These are phyloP conservation scores for Hymenoscyphus albidus DNA, from an alignment of 2,329 filamentous ascomycete species.

Conservation along the genomic window DNA sequence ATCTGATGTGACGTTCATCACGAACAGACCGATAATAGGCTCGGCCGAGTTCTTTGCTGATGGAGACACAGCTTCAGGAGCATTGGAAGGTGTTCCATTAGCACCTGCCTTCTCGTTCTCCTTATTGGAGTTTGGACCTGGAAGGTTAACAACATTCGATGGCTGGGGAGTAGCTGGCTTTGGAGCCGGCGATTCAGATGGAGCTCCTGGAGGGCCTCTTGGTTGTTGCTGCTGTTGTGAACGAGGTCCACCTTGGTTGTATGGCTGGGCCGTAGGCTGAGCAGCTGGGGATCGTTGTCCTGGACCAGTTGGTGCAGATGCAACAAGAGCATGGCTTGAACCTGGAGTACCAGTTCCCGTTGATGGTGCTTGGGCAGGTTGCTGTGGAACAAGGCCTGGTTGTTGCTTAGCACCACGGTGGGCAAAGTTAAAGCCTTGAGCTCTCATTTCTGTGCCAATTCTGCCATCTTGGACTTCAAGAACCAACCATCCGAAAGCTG, in stretches of 20 bases:
- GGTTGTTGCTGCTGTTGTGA: constrained; percentile 31
- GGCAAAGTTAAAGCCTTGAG: constrained; percentile 98
- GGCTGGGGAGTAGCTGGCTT: constrained; percentile 49
- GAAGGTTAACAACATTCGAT: constrained; percentile 34
- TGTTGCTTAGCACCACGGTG: constrained; percentile 84
- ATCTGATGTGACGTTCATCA: constrained; percentile 79
- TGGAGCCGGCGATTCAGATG: constrained; percentile 34
- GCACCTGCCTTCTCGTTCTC: constrained; percentile 54
- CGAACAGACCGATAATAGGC: constrained; percentile 75
- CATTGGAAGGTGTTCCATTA: constrained; percentile 50
- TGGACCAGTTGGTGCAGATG: constrained; percentile 33
- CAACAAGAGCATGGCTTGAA: constrained; percentile 34
- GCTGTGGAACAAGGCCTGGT: constrained; percentile 36
- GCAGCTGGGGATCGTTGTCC: constrained; percentile 29
- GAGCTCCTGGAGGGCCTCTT: constrained; percentile 28
- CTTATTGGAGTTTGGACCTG: constrained; percentile 44
- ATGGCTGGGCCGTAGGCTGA: constrained; percentile 28
- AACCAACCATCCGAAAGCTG: constrained; percentile 93
- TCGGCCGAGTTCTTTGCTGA: constrained; percentile 59
- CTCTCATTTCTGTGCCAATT: constrained; percentile 97
- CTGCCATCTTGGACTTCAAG: constrained; percentile 92
- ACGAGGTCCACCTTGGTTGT: constrained; percentile 26
- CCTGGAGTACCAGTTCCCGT: constrained; percentile 35
- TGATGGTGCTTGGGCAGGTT: constrained; percentile 36
- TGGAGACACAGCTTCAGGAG: constrained; percentile 53